phyloP scores from a whole-genome alignment of 1,139 yeast species.

The Yamadazyma triangularis region DNA sequence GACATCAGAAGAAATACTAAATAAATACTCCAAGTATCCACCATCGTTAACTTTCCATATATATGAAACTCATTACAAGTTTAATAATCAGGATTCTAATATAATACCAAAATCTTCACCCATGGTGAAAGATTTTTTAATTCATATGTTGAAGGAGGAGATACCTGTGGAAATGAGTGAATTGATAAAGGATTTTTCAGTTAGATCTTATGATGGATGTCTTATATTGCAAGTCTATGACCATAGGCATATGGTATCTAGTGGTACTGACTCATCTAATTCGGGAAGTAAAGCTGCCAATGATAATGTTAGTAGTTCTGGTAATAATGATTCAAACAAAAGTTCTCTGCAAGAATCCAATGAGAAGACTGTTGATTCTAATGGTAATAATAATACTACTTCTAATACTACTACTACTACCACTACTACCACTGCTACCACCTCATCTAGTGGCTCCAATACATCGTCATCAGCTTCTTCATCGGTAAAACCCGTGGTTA shows the following conservation, averaged over 20 bases:
- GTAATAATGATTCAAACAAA: slow-evolving; percentile 3
- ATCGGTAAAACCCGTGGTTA: slow-evolving; percentile 40
- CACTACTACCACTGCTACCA: slow-evolving; percentile 16
- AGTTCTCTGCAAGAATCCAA: slow-evolving; percentile 1
- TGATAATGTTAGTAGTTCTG: slow-evolving; percentile 2
- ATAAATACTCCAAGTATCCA: slow-evolving; percentile 72
- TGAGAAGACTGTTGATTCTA: slow-evolving; percentile 30
- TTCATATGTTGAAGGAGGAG: slow-evolving; percentile 72
- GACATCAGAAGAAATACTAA: slow-evolving; percentile 68
- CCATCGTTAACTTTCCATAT: slow-evolving; percentile 87
- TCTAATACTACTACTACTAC: slow-evolving; percentile 1
- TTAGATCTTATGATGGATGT: slow-evolving; percentile 85
- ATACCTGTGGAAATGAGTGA: slow-evolving; percentile 90
- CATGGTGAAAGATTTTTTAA: slow-evolving; percentile 73
- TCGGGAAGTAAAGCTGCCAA: slow-evolving; percentile 21
- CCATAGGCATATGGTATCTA: slow-evolving; percentile 44
- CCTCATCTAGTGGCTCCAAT: slow-evolving; percentile 4
- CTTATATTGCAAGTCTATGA: slow-evolving; percentile 79
- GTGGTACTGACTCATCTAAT: slow-evolving; percentile 28
- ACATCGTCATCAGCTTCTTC: slow-evolving; percentile 25
- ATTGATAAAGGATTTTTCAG: slow-evolving; percentile 79
- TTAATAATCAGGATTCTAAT: slow-evolving; percentile 66
- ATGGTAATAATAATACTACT: neutral
- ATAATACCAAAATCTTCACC: slow-evolving; percentile 78
- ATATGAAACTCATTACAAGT: slow-evolving; percentile 83